These are phyloP conservation scores for Aspergillus carbonarius DNA, from an alignment of 2,329 filamentous ascomycete species.

Conservation along the genomic window DNA sequence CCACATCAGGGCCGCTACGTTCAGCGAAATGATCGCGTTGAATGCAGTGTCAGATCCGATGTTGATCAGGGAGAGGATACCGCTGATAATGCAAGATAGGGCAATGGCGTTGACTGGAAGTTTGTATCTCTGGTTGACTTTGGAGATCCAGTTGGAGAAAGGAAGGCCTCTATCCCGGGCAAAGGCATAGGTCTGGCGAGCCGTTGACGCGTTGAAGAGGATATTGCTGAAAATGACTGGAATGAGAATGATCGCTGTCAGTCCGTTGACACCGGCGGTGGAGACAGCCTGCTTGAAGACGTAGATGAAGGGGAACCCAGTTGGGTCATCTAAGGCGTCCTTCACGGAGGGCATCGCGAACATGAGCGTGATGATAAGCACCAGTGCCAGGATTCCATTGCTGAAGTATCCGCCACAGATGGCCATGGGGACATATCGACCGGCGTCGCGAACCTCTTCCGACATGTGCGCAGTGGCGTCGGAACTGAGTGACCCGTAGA, in stretches of 20 bases:
- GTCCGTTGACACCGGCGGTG: conserved; percentile 25
- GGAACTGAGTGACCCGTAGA: conserved; percentile 32
- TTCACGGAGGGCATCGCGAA: conserved; percentile 35
- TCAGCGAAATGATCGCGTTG: conserved; percentile 53
- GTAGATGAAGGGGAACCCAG: conserved; percentile 49
- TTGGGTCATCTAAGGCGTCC: conserved; percentile 40
- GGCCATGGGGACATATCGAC: conserved; percentile 45
- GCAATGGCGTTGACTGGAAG: conserved; percentile 45
- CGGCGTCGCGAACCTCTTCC: conserved; percentile 51
- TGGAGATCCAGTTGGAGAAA: conserved; percentile 40
- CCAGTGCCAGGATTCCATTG: conserved; percentile 46
- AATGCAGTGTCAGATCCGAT: conserved; percentile 53
- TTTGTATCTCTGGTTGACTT: conserved; percentile 35
- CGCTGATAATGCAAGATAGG: conserved; percentile 31
- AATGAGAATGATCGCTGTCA: conserved; percentile 44
- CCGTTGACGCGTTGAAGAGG: conserved; percentile 40
- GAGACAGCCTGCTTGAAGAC: conserved; percentile 41
- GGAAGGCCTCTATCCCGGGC: conserved; percentile 46
- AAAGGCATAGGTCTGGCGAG: conserved; percentile 45
- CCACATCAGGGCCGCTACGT: conserved; percentile 48
- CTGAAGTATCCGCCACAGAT: conserved; percentile 48
- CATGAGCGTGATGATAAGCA: conserved; percentile 48
- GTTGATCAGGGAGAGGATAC: conserved; percentile 51
- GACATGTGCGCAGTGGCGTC: conserved; percentile 41
- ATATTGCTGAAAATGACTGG: conserved; percentile 42